A percentile compares a stretch with the other conserved stretches of the same genome.
Evolutionary conservation across 2,329 filamentous ascomycete species (phyloP).

Genomic region (Scedosporium minutisporum): DNA sequence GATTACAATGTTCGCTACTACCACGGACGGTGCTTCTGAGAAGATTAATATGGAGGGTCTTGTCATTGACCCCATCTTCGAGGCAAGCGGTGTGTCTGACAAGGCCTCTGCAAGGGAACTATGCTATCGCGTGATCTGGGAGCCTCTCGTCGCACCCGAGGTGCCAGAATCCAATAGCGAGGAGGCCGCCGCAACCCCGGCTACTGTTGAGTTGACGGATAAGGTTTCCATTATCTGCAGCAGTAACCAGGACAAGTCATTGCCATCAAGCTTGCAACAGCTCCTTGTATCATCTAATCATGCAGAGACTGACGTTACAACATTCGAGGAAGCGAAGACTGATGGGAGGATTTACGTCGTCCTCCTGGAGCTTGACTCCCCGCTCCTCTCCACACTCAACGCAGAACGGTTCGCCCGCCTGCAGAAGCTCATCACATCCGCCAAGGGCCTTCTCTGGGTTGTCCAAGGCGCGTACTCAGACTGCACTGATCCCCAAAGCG

Average conservation of each 20-base stretch:
- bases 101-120: conserved; percentile 13
- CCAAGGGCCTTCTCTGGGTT: conserved; percentile 29
- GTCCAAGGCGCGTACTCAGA: conserved; percentile 27
- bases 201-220: not conserved
- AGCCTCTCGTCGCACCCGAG: conserved; percentile 18
- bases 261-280: not conserved
- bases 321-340: not conserved
- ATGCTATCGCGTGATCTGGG: conserved; percentile 37
- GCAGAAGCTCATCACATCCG: conserved; percentile 23
- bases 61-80: conserved; percentile 9
- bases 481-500: conserved; percentile 25
- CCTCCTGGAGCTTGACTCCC: conserved; percentile 32
- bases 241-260: not conserved
- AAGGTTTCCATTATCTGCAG: not conserved
- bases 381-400: conserved; percentile 30
- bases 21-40: conserved; percentile 13
- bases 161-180: not conserved
- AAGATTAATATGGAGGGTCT: conserved; percentile 24
- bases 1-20: conserved; percentile 24
- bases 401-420: conserved; percentile 25
- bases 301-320: not conserved
- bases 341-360: conserved; percentile 22
- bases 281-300: not conserved
- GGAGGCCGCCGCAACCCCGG: not conserved
- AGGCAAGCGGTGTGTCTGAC: conserved; percentile 17